Evolutionary conservation across 2,329 filamentous ascomycete genomes (phyloP), one percentile per base, ranked within the genome.

Genomic region (Aspergillus fijiensis): DNA sequence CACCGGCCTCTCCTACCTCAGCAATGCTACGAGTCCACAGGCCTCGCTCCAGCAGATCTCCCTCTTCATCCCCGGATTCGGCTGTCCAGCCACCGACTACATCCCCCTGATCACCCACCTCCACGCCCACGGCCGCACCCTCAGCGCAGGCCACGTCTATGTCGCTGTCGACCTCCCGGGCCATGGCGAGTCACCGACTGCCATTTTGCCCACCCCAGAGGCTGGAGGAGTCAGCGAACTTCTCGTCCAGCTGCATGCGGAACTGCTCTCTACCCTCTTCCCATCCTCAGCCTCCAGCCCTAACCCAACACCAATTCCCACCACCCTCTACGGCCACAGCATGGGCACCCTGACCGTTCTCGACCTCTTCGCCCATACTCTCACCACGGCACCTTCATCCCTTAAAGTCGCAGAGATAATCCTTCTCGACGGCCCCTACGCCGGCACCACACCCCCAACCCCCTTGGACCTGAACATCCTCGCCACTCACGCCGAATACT

Each of bases 31-130:
- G 16, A 29, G 9, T 33, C 33, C n/a, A 10, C 48, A 33, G 19
- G 9, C 50, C 10, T 33, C 27, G 27, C 39, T 51, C 50, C 31
- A 31, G 16, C 50, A 33, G 5, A 29, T 51, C 31, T 31, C 50
- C 50, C 27, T 51, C n/a, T 35, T 51, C 3, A 51, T 51, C n/a
- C 50, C 31, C 29, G 50, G 50, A 14, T 51, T 29, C 11, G 50
- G 50, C 50, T 51, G 50, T 21, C 50, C n/a, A 19, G 50, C 50
- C 16, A 51, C 11, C 50, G 29, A 51, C n/a, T 51, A 51, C 50
- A 31, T 14, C 2, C 50, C 50, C 7, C 29, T 51, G 19, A 51
- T 51, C 50, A 35, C 50, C 29, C 19, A 51, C 21, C 50, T 51
- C 50, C 19, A 29, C 14, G 4, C 16, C 27, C 50, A 39, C 6